Evolutionary conservation across 192 early-diverging fungal species (phyloP).

Genomic region (Gorgonomyces haynaldii): DNA sequence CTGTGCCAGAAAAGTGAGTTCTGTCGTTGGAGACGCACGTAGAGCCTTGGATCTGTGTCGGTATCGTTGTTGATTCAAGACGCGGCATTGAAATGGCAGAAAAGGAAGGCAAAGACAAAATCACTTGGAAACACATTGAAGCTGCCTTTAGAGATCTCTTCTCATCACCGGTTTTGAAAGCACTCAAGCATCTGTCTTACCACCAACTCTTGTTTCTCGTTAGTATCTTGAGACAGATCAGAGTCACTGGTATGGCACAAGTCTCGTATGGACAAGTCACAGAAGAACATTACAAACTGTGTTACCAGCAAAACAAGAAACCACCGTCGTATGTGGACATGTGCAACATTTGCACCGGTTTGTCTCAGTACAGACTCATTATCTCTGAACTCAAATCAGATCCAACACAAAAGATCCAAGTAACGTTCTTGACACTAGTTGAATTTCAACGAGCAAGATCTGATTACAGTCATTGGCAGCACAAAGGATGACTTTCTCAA

Average conservation of each 20-base stretch:
- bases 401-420: conserved; percentile 2
- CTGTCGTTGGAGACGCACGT: conserved; percentile 92
- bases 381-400: not conserved
- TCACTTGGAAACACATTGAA: conserved; percentile 57
- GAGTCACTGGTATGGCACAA: conserved; percentile 58
- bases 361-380: not conserved
- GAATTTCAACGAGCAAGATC: conserved; percentile 1
- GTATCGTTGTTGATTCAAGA: conserved; percentile 25
- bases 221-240: conserved; percentile 46
- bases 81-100: conserved; percentile 21
- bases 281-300: conserved; percentile 1
- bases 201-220: conserved; percentile 85
- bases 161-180: conserved; percentile 58
- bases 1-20: conserved; percentile 89
- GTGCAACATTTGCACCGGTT: not conserved
- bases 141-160: conserved; percentile 82
- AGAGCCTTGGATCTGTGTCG: conserved; percentile 90
- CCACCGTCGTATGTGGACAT: not conserved
- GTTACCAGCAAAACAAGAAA: not conserved
- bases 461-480: not conserved
- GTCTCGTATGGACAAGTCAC: conserved; percentile 64
- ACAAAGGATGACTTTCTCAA: not conserved
- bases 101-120: conserved; percentile 17
- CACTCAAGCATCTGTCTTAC: conserved; percentile 57
- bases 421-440: not conserved